These are phyloP conservation scores for Chrysoporthe austroafricana DNA, from an alignment of 2,329 filamentous ascomycete species.

Conservation along the genomic window DNA sequence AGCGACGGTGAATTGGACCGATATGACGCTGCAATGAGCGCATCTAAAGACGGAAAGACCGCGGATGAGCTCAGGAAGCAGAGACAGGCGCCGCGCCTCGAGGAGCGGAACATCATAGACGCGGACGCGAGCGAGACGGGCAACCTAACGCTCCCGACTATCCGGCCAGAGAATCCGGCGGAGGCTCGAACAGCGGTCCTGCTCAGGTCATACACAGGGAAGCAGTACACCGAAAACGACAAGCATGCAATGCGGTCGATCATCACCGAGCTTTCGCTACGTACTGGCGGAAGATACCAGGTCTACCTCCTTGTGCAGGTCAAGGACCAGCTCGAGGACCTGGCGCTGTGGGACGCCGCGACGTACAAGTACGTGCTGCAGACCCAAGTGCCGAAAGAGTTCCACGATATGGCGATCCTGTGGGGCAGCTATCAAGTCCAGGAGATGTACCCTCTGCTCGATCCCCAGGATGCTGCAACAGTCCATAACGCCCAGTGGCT, in stretches of 20 bases:
- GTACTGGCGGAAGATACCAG: conserved; percentile 79
- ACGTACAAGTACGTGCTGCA: conserved; percentile 64
- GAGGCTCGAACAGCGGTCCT: conserved; percentile 72
- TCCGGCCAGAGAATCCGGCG: conserved; percentile 28
- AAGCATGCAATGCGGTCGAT: conserved; percentile 78
- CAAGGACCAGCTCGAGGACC: conserved; percentile 57
- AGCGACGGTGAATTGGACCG: conserved; percentile 45
- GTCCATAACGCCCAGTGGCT: conserved; percentile 70
- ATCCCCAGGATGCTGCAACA: conserved; percentile 52
- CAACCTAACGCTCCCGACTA: conserved; percentile 4
- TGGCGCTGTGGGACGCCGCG: conserved; percentile 60
- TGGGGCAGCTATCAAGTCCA: conserved; percentile 78
- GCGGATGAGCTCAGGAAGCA: conserved; percentile 27
- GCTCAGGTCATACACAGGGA: conserved; percentile 75
- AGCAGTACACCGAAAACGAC: conserved; percentile 77
- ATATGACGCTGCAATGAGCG: conserved; percentile 42
- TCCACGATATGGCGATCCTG: conserved; percentile 70
- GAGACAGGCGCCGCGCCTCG: conserved; percentile 22
- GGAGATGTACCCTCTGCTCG: conserved; percentile 75
- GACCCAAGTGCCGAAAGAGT: conserved; percentile 44
- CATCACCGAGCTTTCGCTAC: conserved; percentile 75
- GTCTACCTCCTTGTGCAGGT: conserved; percentile 81
- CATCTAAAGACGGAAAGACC: conserved; percentile 21
- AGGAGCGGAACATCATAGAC: conserved; percentile 3
- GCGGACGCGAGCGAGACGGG: conserved; percentile 7